Conservation (phyloP, 768 basidiomycete genomes). For the Trametes elegans region DNA sequence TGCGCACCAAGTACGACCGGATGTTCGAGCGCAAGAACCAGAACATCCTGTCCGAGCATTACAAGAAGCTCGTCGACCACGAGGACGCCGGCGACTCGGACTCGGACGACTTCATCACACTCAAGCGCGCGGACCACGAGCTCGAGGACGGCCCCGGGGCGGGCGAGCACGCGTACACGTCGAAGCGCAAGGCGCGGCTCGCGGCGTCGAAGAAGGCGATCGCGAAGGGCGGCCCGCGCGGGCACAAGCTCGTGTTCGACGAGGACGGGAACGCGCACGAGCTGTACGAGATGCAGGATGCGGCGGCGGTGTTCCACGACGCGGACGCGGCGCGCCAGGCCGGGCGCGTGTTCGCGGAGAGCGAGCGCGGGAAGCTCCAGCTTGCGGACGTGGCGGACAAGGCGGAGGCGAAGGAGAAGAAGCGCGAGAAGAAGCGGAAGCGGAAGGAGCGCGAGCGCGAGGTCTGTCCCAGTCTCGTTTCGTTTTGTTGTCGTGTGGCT, state of each 20-base stretch:
- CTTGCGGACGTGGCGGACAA: slow-evolving; percentile 74
- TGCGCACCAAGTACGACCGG: slow-evolving; percentile 92
- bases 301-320: slow-evolving; percentile 60
- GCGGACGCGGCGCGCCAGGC: slow-evolving; percentile 64
- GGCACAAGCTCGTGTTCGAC: slow-evolving; percentile 85
- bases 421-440: slow-evolving; percentile 89
- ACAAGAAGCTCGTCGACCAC: slow-evolving; percentile 82
- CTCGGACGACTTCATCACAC: slow-evolving; percentile 92
- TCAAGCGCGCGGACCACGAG: slow-evolving; percentile 89
- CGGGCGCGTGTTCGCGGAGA: slow-evolving; percentile 67
- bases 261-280: slow-evolving; percentile 81
- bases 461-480: slow-evolving; percentile 18
- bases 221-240: slow-evolving; percentile 53
- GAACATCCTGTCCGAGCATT: slow-evolving; percentile 86
- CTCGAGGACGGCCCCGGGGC: slow-evolving; percentile 41
- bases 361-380: slow-evolving; percentile 70
- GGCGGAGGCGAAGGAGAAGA: slow-evolving; percentile 82
- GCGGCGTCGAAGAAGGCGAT: slow-evolving; percentile 72
- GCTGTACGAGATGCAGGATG: slow-evolving; percentile 78
- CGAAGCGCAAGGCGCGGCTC: slow-evolving; percentile 83
- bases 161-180: slow-evolving; percentile 51
- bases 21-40: slow-evolving; percentile 99
- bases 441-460: slow-evolving; percentile 70
- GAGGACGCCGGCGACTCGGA: slow-evolving; percentile 43
- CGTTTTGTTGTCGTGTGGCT: background rate